phyloP scores from a whole-genome alignment of 495 filamentous ascomycete species.

The Penicillium verhagenii region DNA sequence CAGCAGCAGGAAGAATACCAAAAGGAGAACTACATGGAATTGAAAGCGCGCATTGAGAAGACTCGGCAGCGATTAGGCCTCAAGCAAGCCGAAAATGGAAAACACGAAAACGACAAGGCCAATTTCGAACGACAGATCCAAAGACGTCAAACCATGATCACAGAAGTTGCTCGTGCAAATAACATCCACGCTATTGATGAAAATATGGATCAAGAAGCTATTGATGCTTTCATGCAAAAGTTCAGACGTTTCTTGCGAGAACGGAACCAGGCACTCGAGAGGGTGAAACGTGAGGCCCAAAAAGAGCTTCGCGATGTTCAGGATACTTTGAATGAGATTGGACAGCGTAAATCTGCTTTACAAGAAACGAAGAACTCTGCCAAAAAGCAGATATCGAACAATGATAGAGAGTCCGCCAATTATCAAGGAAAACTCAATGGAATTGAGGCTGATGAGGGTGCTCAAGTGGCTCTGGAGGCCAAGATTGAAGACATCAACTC shows the following conservation, averaged over 20 bases:
- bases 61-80: slow-evolving; percentile 56
- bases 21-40: slow-evolving; percentile 57
- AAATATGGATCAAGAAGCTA: slow-evolving; percentile 69
- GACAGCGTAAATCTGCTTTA: slow-evolving; percentile 63
- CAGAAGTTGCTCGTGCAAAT: slow-evolving; percentile 73
- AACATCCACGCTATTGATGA: slow-evolving; percentile 81
- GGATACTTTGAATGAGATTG: slow-evolving; percentile 63
- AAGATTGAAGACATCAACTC: slow-evolving; percentile 67
- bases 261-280: slow-evolving; percentile 73
- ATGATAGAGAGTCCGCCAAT: slow-evolving; percentile 62
- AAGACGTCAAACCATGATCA: slow-evolving; percentile 68
- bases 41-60: slow-evolving; percentile 61
- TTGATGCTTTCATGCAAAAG: slow-evolving; percentile 73
- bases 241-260: slow-evolving; percentile 73
- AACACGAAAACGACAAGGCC: slow-evolving; percentile 79
- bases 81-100: slow-evolving; percentile 82
- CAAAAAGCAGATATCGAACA: slow-evolving; percentile 63
- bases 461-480: slow-evolving; percentile 69
- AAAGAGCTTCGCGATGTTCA: slow-evolving; percentile 68
- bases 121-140: slow-evolving; percentile 78
- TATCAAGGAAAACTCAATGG: slow-evolving; percentile 65
- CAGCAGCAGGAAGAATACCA: slow-evolving; percentile 61
- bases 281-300: slow-evolving; percentile 67
- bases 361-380: slow-evolving; percentile 69
- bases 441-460: slow-evolving; percentile 80